These are phyloP conservation scores for Laguncularia racemosa DNA, from an alignment of 345 rosid species.

Conservation along the genomic window DNA sequence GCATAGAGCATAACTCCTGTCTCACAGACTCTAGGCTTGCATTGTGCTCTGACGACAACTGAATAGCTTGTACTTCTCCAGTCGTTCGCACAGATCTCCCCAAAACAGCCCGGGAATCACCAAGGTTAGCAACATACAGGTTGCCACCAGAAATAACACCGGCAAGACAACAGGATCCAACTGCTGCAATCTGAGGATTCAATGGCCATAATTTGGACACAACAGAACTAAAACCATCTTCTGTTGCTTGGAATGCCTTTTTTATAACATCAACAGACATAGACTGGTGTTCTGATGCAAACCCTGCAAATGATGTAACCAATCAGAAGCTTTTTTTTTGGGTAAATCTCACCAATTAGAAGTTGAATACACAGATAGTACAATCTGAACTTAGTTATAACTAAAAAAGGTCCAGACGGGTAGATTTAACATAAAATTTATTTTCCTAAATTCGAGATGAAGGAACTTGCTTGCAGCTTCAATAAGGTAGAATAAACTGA, in stretches of 20 bases:
- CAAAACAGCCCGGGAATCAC: conserved; percentile 49
- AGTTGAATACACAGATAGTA: no score
- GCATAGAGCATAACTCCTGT: conserved; percentile 30
- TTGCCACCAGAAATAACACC: conserved; percentile 32
- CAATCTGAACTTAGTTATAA: no score
- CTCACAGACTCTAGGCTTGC: conserved; percentile 41
- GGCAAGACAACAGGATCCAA: conserved; percentile 46
- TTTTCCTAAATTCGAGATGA: no score
- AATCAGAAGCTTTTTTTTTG: no score
- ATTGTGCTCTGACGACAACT: conserved; percentile 44
- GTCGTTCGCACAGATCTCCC: conserved; percentile 37
- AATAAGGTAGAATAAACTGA: no score
- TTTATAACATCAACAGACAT: conserved; percentile 44
- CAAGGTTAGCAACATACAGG: conserved; percentile 40
- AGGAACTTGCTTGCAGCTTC: no score
- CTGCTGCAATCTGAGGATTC: conserved; percentile 49
- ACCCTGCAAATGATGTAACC: conserved; percentile 28
- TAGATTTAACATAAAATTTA: no score
- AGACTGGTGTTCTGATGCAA: conserved; percentile 35
- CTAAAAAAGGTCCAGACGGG: no score
- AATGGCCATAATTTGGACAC: conserved; percentile 38
- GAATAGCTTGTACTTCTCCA: conserved; percentile 39
- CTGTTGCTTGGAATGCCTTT: conserved; percentile 47
- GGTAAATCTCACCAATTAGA: no score
- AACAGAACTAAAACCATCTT: conserved; percentile 39